phyloP scores from a whole-genome alignment of 148 eudicot genomes.

The Nepenthes gracilis region DNA sequence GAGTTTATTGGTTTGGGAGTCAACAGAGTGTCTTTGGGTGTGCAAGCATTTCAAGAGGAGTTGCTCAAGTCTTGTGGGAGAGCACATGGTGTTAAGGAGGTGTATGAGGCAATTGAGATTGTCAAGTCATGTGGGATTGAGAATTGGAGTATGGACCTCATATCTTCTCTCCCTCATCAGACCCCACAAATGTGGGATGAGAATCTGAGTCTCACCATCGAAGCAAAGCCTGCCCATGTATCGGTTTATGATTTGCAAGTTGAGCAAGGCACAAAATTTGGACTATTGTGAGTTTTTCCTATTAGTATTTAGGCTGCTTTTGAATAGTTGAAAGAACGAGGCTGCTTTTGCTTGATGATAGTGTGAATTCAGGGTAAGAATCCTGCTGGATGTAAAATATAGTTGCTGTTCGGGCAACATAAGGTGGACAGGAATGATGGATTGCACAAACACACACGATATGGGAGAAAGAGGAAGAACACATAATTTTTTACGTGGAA shows the following conservation, averaged over 20 bases:
- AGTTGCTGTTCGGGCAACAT: too few relatives aligned
- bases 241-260: constrained; percentile 96
- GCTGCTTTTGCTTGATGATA: background rate
- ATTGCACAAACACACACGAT: too few relatives aligned
- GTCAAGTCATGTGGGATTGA: constrained; percentile 53
- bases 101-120: constrained; percentile 62
- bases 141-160: constrained; percentile 95
- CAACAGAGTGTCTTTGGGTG: constrained; percentile 90
- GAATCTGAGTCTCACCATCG: constrained; percentile 54
- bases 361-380: too few relatives aligned
- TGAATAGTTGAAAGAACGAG: background rate
- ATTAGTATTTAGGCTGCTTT: background rate
- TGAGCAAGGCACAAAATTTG: constrained; percentile 85
- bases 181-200: constrained; percentile 85
- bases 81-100: constrained; percentile 77
- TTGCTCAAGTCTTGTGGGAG: constrained; percentile 84
- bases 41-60: constrained; percentile 88
- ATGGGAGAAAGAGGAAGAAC: too few relatives aligned
- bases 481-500: too few relatives aligned
- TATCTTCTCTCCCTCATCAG: constrained; percentile 92
- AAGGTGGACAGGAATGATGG: too few relatives aligned
- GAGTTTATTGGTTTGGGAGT: constrained; percentile 61
- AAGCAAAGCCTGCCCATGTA: constrained; percentile 64
- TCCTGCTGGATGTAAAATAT: too few relatives aligned
- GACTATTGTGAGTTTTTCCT: constrained; percentile 43